Evolutionary conservation across 2,329 filamentous ascomycete species (phyloP), one percentile per base, ranked within the genome.

Genomic region (Aureobasidium sp.): DNA sequence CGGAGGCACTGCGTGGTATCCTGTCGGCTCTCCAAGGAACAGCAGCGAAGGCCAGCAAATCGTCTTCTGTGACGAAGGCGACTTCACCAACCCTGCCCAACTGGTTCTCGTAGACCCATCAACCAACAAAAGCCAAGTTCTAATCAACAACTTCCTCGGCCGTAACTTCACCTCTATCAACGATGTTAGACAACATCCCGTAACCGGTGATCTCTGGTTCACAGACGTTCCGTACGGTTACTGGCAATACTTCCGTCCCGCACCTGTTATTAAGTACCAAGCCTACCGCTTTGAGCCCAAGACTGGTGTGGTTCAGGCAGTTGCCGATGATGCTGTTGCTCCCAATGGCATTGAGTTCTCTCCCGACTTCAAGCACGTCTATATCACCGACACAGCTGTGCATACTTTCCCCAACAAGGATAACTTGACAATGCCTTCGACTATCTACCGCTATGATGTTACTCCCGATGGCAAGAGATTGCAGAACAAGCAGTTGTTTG

Each of bases 61-160:
- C 30, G 65, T 72, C 45, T 73, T 70, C 63, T 70, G 67, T 63
- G 71, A 73, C 55, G 65, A 73, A 62, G 71, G 71, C 45, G 67
- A 72, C 53, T 48, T 68, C 47, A 47, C 29, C 27, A 63, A 64
- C 30, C 65, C 67, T 9, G 68, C 70, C 5, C 64, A 68, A 45
- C 64, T 73, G 4, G 66, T 67, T 1, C 54, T 69, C 10, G 67
- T 72, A 48, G n/a, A 76, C 79, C 64, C 77, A 74, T 1, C 69
- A 69, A 80, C 78, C 3, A 76, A 76, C 67, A 68, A 71, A 10
- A 75, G 75, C 5, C 68, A 68, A 7, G 72, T 70, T 5, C 67
- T 81, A 27, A 63, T 81, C 16, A 79, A 77, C 62, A 78, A 75
- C 65, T 81, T 75, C 68, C 76, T 75, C 53, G 78, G 78, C 32